phyloP scores from a whole-genome alignment of 305 asterid species.

The Fraxinus ornus region DNA sequence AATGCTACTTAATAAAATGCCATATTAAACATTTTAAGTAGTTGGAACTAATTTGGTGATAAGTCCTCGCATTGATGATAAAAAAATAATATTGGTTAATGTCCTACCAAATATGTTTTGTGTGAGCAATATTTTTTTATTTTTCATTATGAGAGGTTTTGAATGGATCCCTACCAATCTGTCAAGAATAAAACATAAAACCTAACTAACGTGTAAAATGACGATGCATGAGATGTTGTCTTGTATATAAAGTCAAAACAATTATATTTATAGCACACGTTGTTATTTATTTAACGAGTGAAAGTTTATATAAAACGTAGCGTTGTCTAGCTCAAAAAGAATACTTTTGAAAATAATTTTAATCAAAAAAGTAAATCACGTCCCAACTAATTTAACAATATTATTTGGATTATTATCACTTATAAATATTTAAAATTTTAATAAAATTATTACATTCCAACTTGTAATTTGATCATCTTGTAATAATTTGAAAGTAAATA shows the following conservation, averaged over 20 bases:
- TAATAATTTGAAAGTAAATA: neutral
- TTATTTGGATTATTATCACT: neutral
- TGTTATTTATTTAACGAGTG: neutral
- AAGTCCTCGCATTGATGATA: neutral
- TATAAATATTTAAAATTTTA: no score
- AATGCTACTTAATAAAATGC: neutral
- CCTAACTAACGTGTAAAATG: neutral
- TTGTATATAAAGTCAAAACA: neutral
- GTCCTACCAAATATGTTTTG: neutral
- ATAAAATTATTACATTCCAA: neutral
- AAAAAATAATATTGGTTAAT: no score
- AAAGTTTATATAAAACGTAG: no score
- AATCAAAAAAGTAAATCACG: neutral
- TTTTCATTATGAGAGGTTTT: neutral
- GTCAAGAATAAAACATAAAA: neutral
- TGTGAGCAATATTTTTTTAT: no score
- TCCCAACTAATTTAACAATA: neutral
- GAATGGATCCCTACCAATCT: neutral
- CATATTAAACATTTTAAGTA: neutral
- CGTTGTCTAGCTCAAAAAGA: no score
- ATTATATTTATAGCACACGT: no score
- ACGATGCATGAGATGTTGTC: neutral
- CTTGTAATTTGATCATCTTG: neutral
- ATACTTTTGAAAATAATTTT: no score
- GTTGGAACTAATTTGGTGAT: neutral